Evolutionary conservation across 2,329 filamentous ascomycete genomes (phyloP), one percentile per base, ranked within the genome.

Genomic region (Fusarium coffeatum): DNA sequence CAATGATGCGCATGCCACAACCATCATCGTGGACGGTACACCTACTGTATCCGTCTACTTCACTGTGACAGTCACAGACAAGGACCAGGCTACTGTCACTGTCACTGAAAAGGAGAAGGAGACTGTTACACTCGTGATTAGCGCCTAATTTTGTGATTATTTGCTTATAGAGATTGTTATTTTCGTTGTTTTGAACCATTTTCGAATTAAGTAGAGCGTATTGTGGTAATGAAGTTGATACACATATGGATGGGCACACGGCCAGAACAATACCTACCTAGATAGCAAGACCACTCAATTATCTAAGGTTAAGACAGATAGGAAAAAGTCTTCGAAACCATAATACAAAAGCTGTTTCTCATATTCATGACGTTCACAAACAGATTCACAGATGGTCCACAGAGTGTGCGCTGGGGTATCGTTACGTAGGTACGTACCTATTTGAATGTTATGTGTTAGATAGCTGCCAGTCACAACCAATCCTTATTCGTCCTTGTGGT

Each of bases 61-160:
- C 28, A 81, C 80, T 7, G 77, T 81, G 4, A 82, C 81, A 7
- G 75, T 78, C 27, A 80, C 79, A 22, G 71, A 78, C 48, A 77
- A 70, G 55, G 61, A 71, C 47, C 69, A 68, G 37, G 62, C 75
- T 66, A 80, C 77, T 13, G 75, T 76, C 8, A 81, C 78, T 4
- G 75, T 78, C n/a, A 80, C 79, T n/a, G 72, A 78, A 57, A 77
- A 66, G 47, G 63, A 72, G 55, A 71, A 61, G 42, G 70, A 76
- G 70, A 80, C 77, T 9, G 75, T 78, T 11, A 81, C 78, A 7
- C 64, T 79, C 20, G 75, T 79, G 13, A 65, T 76, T 30, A 76
- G 74, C 54, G 74, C 72, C 18, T 75, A 47, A 72, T 58, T 30
- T 16, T 55, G 53, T 47, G 43, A 37, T 27, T 41, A 7, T 43